Base-by-base conservation (phyloP, 179 eudicot genomes). In the Beta corolliflora region DNA sequence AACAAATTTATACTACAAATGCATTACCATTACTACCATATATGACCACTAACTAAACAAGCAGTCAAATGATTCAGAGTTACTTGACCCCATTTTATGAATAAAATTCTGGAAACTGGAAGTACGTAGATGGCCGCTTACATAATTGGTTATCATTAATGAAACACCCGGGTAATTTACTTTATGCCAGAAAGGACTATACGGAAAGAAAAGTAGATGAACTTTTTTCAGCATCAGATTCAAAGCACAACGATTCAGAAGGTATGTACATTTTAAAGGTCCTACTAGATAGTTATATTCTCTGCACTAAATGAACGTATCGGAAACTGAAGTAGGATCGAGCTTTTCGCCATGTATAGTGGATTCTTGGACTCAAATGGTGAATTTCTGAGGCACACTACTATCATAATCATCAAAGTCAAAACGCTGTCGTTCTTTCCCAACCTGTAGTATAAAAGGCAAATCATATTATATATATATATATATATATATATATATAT, bases 381-480 rank as follows among this genome's bases (percentile, higher is more conserved):
- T 94, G 85, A 90, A 95, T 68, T 87, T 92, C 81, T 90, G 91
- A 58, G 98, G 98, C 65, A 93, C 98, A 31, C 87, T 45, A 36
- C 41, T 36, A 36, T 95, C 97, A 71, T 89, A 91, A 84, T 95
- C 98, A 44, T 95, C 97, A 66, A 92, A 91, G 76, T 95, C 97
- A 72, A 93, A 89, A 81, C 95, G 92, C 76, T 92, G 97, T 9
- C 97, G 88, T 85, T 95, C 98, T 87, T 82, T 92, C 68, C 98
- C 98, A 83, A 87, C 95, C 98, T 95, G 89, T 64, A 84, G 60
- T 29, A 48, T 13, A 69, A 77, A 23, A 68, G 19, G 10, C 53
- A 18, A 44, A 6, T 56, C 80, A 61, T 36, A 31, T n/a, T 31
- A 31, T 36, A 36, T 36, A 36, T 36, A 36, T 36, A 3, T 3